Evolutionary conservation across 495 filamentous ascomycete genomes (phyloP), one percentile per base, ranked within the genome.

Genomic region (Filosporella fistucella): DNA sequence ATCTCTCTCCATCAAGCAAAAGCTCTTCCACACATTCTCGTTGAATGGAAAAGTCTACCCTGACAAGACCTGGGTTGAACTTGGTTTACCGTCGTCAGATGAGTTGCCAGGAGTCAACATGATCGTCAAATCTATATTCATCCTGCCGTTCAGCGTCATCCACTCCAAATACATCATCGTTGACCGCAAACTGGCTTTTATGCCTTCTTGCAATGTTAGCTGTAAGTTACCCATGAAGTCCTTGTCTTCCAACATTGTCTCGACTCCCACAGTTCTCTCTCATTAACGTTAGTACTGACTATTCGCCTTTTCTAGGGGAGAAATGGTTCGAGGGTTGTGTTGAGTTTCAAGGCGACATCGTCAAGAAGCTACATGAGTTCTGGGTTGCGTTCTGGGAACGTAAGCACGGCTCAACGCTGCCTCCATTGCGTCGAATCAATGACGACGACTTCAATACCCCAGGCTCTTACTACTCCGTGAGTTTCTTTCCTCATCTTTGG

Each of bases 121-220:
- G 23, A 58, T 68, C 3, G 74, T 87, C 35, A 87, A 85, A 64
- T 84, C 76, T 59, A 64, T 86, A 25, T 90, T 89, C 62, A 72
- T 87, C 43, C 65, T 76, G 3, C 86, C 86, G 2, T 82, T 90
- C 56, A 85, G 82, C 45, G 78, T 89, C 1, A 81, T 89, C 73
- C 86, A 89, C 55, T 79, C 84, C 2, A 90, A 90, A 58, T 88
- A 83, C 51, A 68, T 86, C 37, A 72, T 90, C 39, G 63, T 89
- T 12, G 86, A 90, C 55, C 69, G 83, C 8, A 56, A 70, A 28
- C 68, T 55, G 1, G 80, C 79, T 2, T 73, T 77, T 29, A 57
- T 88, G 10, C 84, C 83, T 0, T 85, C 81, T 54, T 84, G 80
- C 55, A 90, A 90, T 59, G 75, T 90, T 1, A 87, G 82, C 55